Percentiles rank a stretch among this genome's conserved stretches.
Conservation (phyloP, 768 basidiomycete species). For the Dioszegia crocea region DNA sequence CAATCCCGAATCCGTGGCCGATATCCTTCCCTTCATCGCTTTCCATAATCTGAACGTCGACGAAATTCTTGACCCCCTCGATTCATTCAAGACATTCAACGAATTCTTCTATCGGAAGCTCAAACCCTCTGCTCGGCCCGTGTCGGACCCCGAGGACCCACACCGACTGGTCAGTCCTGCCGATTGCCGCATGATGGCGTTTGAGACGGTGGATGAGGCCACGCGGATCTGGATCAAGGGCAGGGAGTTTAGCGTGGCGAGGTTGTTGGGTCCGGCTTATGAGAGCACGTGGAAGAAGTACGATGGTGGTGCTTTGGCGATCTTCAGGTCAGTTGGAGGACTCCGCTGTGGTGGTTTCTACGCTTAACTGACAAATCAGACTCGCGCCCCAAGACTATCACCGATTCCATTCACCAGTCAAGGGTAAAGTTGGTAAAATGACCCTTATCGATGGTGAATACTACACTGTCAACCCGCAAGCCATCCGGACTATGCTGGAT, state of each 20-base stretch:
- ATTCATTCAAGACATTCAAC: slow-evolving; percentile 88
- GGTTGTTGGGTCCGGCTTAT: slow-evolving; percentile 75
- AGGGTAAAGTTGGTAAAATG: slow-evolving; percentile 66
- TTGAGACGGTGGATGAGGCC: slow-evolving; percentile 78
- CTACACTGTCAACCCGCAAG: slow-evolving; percentile 97
- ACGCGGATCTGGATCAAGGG: slow-evolving; percentile 96
- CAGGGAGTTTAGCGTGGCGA: slow-evolving; percentile 76
- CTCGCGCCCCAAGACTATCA: slow-evolving; percentile 74
- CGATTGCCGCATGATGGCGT: slow-evolving; percentile 94
- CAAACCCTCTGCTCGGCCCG: slow-evolving; percentile 72
- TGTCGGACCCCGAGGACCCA: slow-evolving; percentile 66
- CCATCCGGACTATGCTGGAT: slow-evolving; percentile 80
- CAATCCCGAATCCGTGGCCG: slow-evolving; percentile 71
- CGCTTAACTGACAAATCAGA: slow-evolving; percentile 7
- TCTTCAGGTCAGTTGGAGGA: slow-evolving; percentile 60
- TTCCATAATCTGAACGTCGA: slow-evolving; percentile 80
- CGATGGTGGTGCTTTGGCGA: slow-evolving; percentile 74
- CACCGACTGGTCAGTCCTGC: slow-evolving; percentile 79
- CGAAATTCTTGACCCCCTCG: slow-evolving; percentile 76
- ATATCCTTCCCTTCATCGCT: slow-evolving; percentile 81
- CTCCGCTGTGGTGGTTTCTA: not conserved
- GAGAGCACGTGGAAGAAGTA: slow-evolving; percentile 66
- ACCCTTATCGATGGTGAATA: slow-evolving; percentile 83
- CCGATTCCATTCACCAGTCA: slow-evolving; percentile 60
- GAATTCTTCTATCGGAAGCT: slow-evolving; percentile 84